Evolutionary conservation across 805 yeast genomes (phyloP).

Genomic region (Cephaloascus albidus): DNA sequence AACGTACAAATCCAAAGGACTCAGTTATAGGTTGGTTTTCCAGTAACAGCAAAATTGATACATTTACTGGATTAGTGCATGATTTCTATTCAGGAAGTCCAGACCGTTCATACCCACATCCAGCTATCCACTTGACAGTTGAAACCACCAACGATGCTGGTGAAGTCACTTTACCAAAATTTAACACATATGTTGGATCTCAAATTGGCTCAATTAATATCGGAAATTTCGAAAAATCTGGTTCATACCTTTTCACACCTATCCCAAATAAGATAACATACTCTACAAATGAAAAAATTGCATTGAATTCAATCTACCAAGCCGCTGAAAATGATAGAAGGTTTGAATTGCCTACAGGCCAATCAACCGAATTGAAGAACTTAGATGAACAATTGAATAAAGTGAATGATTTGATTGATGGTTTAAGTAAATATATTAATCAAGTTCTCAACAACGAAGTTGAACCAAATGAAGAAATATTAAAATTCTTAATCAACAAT

Average conservation of each 20-base stretch:
- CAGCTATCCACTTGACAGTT: slow-evolving; percentile 73
- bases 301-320: slow-evolving; percentile 37
- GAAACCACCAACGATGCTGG: slow-evolving; percentile 22
- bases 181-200: slow-evolving; percentile 69
- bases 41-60: slow-evolving; percentile 49
- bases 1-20: slow-evolving; percentile 71
- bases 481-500: slow-evolving; percentile 53
- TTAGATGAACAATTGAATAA: slow-evolving; percentile 35
- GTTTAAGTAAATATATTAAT: slow-evolving; percentile 38
- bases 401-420: slow-evolving; percentile 37
- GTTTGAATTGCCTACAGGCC: slow-evolving; percentile 17
- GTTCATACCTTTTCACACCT: slow-evolving; percentile 63
- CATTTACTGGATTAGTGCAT: slow-evolving; percentile 69
- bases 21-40: slow-evolving; percentile 83
- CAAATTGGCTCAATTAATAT: slow-evolving; percentile 50
- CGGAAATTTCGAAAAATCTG: slow-evolving; percentile 26
- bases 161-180: slow-evolving; percentile 41
- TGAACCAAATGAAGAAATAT: slow-evolving; percentile 48
- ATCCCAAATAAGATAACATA: slow-evolving; percentile 57
- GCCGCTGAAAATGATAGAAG: slow-evolving; percentile 22
- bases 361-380: slow-evolving; percentile 33
- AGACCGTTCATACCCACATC: slow-evolving; percentile 63
- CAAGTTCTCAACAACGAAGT: slow-evolving; percentile 30
- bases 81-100: slow-evolving; percentile 66
- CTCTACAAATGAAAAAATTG: slow-evolving; percentile 48